Evolutionary conservation across 2,329 filamentous ascomycete genomes (phyloP), one percentile per base, ranked within the genome.

Genomic region (Rutstroemia sp.): DNA sequence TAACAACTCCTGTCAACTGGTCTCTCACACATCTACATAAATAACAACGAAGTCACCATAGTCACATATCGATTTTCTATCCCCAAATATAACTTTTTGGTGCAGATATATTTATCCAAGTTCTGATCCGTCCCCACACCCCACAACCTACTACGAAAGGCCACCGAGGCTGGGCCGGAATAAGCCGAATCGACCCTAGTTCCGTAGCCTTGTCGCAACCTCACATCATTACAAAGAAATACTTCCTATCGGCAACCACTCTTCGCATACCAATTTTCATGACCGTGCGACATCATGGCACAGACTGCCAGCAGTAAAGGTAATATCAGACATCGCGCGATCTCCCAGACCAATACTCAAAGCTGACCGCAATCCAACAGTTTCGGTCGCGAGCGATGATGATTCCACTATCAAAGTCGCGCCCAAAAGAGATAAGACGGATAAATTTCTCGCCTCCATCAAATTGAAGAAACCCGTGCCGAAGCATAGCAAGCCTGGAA

Each of bases 401-500:
- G 80, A 83, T 64, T 76, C 76, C 59, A 83, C 80, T 25, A 83
- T 83, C 69, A 85, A 84, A 69, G 81, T 83, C 62, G 78, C 80
- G 55, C 79, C 81, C 3, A 84, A 82, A 52, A 66, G 62, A 59
- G 57, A 72, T 70, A 59, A 60, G 18, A 27, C 23, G 62, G 69
- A 67, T 63, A 78, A 78, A 58, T 59, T 71, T 3, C 76, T 75
- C 46, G 79, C 77, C 39, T 71, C 72, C 5, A 77, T 86, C 54
- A 86, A 85, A 65, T 68, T 89, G 21, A 88, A 84, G 71, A 86
- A 82, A 64, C 71, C 77, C 1, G 71, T 77, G 0, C 82, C 83
- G 0, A 87, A 85, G 69, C 77, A 83, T 56, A 81, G 73, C 56
- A 84, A 86, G 64, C 80, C 84, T 4, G 86, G 86, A 23, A 88